Evolutionary conservation across 345 rosid species (phyloP).

Genomic region (Linum tenue): DNA sequence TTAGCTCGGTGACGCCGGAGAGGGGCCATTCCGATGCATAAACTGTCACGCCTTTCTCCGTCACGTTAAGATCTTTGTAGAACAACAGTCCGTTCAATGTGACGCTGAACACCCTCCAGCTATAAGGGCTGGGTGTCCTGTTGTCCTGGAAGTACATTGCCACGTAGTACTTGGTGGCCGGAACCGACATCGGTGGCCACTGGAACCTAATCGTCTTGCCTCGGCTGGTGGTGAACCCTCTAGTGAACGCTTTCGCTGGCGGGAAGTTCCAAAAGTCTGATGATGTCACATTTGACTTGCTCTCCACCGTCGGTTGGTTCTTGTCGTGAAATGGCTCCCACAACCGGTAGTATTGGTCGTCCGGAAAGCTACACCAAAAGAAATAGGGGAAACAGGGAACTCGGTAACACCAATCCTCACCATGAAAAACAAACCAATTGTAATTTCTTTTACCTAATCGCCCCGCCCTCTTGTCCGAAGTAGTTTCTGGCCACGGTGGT

Average conservation of each 20-base stretch:
- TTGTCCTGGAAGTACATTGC: constrained; percentile 78
- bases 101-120: constrained; percentile 76
- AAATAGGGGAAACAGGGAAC: background rate
- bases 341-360: constrained; percentile 49
- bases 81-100: constrained; percentile 54
- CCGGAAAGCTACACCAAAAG: constrained; percentile 46
- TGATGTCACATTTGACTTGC: constrained; percentile 32
- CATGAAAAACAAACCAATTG: background rate
- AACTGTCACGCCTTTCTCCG: constrained; percentile 54
- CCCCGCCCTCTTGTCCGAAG: constrained; percentile 40
- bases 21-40: constrained; percentile 65
- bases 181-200: constrained; percentile 60
- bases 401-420: too few species aligned
- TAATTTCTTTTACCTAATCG: constrained; percentile 36
- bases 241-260: constrained; percentile 40
- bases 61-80: constrained; percentile 47
- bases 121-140: constrained; percentile 37
- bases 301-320: constrained; percentile 23
- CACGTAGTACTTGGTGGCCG: constrained; percentile 52
- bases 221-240: constrained; percentile 43
- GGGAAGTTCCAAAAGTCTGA: constrained; percentile 71
- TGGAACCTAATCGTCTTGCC: constrained; percentile 42
- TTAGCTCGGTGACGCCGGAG: constrained; percentile 52
- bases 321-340: constrained; percentile 67
- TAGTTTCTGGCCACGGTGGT: constrained; percentile 43